Evolutionary conservation across 257 asterid species (phyloP), one percentile per base, ranked within the genome.

Genomic region (Ilex asprella): DNA sequence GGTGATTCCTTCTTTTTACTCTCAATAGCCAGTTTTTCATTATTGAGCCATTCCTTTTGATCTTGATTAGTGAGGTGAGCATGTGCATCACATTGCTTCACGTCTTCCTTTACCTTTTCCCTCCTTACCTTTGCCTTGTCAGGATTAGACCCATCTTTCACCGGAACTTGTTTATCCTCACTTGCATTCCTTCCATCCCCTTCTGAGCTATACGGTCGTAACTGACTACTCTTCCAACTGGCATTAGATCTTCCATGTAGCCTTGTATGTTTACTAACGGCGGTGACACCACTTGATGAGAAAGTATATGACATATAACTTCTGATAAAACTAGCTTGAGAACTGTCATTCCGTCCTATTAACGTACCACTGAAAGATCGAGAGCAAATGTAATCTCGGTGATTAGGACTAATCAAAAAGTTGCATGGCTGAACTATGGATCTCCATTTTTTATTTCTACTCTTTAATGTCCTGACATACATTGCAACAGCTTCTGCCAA

Each of bases 131-230:
- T 78, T 60, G 64, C 84, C 72, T 80, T 80, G 46, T 76, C 95
- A 66, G 68, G 68, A 63, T 64, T 77, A 43, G 69, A 69, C 56
- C 70, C 80, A 57, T 75, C 94, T 67, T 79, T 70, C 59, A 66
- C 79, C 47, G 77, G 65, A 46, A 66, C 66, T 35, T 59, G 71
- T 69, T 85, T 85, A 74, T 83, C 94, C 77, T 89, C 96, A 61
- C 89, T 89, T 55, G 88, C 82, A 68, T 81, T 87, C 75, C 86
- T 82, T 70, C 95, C 99, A 76, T 89, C 97, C 49, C 99, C 90
- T 81, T 87, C 82, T 12, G 99, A 93, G 70, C 99, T 84, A 69
- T 82, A 93, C 63, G 56, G 73, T 64, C 99, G 81, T 59, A 65
- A 60, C 41, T 54, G 74, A 55, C 73, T 71, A 69, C 72, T 67